phyloP scores from a whole-genome alignment of 306 rosid genomes.

The Morella rubra region DNA sequence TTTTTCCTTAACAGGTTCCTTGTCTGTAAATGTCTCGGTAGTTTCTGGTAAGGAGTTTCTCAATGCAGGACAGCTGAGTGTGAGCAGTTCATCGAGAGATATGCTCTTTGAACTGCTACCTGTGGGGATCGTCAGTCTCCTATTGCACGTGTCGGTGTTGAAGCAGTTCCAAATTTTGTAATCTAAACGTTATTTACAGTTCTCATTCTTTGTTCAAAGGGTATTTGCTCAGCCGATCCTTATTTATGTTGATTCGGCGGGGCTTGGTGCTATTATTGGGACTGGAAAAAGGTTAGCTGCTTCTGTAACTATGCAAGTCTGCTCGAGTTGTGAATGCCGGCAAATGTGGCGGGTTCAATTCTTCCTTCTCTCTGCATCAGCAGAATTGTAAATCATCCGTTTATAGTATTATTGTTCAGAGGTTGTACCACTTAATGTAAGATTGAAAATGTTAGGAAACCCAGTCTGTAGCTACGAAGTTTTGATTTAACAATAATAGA shows the following conservation, averaged over 20 bases:
- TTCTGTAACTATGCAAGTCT: constrained; percentile 27
- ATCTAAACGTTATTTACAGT: constrained; percentile 29
- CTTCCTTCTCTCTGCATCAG: constrained; percentile 26
- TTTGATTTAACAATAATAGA: not conserved
- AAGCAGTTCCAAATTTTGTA: constrained; percentile 43
- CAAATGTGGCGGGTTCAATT: constrained; percentile 19
- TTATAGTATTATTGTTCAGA: constrained; percentile 1
- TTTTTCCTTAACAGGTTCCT: constrained; percentile 58
- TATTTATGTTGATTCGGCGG: constrained; percentile 40
- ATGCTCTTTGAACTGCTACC: constrained; percentile 48
- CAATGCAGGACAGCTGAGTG: constrained; percentile 54
- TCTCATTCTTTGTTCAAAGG: constrained; percentile 34
- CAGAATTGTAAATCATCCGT: constrained; percentile 32
- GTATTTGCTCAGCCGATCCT: constrained; percentile 30
- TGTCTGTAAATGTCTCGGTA: constrained; percentile 79
- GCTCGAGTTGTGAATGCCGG: constrained; percentile 31
- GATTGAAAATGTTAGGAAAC: not conserved
- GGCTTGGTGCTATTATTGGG: constrained; percentile 23
- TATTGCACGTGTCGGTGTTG: constrained; percentile 43
- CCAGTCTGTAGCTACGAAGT: not conserved
- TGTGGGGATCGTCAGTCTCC: constrained; percentile 38
- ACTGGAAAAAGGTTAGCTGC: constrained; percentile 20
- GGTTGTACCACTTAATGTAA: not conserved
- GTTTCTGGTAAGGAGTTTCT: constrained; percentile 70
- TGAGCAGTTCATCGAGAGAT: constrained; percentile 44